Conservation (phyloP, 2,329 filamentous ascomycete genomes). For the Davidsoniella australis region DNA sequence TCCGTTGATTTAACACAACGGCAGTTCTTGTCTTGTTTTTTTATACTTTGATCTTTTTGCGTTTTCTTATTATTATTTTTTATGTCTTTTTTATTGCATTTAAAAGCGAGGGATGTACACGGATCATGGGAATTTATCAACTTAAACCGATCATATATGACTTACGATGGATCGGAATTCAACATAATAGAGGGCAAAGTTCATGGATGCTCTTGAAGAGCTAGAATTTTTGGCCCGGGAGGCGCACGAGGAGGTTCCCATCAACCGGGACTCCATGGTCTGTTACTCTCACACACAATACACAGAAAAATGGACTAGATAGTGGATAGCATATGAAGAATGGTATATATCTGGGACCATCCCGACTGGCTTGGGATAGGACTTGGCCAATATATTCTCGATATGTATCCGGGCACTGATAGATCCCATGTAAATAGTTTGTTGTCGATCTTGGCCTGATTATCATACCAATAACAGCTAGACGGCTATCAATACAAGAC, state of each 20-base stretch:
- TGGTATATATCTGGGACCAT: background rate
- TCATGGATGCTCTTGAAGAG: conserved; percentile 7
- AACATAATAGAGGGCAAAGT: conserved; percentile 14
- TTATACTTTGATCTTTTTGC: conserved; percentile 10
- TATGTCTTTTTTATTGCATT: conserved; percentile 11
- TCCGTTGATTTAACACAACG: conserved; percentile 12
- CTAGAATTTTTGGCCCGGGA: conserved; percentile 10
- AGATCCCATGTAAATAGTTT: background rate
- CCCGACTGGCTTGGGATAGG: background rate
- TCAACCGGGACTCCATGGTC: conserved; percentile 15
- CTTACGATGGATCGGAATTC: conserved; percentile 13
- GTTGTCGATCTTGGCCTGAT: background rate
- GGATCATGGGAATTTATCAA: conserved; percentile 14
- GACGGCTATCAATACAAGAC: conserved; percentile 9
- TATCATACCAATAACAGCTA: background rate
- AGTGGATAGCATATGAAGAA: background rate
- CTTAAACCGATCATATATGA: conserved; percentile 9
- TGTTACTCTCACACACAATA: conserved; percentile 11
- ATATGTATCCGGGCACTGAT: background rate
- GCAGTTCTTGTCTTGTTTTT: conserved; percentile 12
- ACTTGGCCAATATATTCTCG: background rate
- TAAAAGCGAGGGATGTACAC: conserved; percentile 12
- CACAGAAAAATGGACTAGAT: background rate
- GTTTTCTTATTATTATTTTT: conserved; percentile 10
- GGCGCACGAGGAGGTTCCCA: conserved; percentile 14